A percentile compares a stretch with the other conserved stretches of the same genome.
Conservation (phyloP, 2,329 filamentous ascomycete genomes). For the Conoideocrella luteorostrata region DNA sequence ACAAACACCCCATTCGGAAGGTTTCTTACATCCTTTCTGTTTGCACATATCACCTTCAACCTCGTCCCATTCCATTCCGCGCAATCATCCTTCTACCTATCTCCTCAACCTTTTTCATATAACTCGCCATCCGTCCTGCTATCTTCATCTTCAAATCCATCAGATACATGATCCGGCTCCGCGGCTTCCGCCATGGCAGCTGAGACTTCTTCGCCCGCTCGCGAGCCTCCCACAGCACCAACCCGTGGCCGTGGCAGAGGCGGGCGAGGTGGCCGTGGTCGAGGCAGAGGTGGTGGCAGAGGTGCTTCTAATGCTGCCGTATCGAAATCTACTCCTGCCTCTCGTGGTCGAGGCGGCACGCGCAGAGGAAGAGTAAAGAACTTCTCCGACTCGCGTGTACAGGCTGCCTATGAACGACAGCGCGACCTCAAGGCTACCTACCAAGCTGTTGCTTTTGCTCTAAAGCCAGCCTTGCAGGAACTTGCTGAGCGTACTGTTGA, state of each 20-base stretch:
- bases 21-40: too few relatives aligned
- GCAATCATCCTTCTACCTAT: too few relatives aligned
- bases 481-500: slow-evolving; percentile 55
- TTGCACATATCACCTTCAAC: too few relatives aligned
- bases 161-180: slow-evolving; percentile 25
- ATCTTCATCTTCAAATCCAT: not conserved
- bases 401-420: slow-evolving; percentile 56
- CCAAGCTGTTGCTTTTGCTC: slow-evolving; percentile 52
- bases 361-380: slow-evolving; percentile 49
- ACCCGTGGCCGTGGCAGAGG: slow-evolving; percentile 29
- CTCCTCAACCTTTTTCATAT: too few relatives aligned
- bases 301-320: slow-evolving; percentile 23
- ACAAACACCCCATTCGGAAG: too few relatives aligned
- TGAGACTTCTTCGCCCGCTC: slow-evolving; percentile 31
- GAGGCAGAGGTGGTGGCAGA: slow-evolving; percentile 20
- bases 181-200: slow-evolving; percentile 25
- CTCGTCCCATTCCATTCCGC: too few relatives aligned
- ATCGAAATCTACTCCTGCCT: slow-evolving; percentile 27
- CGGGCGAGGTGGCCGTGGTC: slow-evolving; percentile 11
- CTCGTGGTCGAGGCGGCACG: slow-evolving; percentile 30
- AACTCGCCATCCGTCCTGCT: too few relatives aligned
- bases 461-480: slow-evolving; percentile 61
- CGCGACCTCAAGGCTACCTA: slow-evolving; percentile 61
- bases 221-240: slow-evolving; percentile 22
- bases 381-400: slow-evolving; percentile 47